Evolutionary conservation across 2,329 filamentous ascomycete genomes (phyloP), one percentile per base, ranked within the genome.

Genomic region (Boeremia lycopersici): DNA sequence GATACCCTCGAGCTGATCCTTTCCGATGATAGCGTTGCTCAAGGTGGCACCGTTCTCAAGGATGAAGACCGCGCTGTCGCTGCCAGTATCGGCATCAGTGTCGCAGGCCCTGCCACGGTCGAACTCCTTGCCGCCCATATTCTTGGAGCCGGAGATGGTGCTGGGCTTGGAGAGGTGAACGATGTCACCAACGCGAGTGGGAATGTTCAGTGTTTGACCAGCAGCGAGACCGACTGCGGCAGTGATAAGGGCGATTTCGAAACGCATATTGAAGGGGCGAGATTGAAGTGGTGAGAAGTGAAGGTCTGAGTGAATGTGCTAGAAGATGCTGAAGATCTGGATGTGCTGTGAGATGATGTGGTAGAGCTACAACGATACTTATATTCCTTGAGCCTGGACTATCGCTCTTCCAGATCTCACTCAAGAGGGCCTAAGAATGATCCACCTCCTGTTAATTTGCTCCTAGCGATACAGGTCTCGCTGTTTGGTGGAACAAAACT

Each of bases 11-110:
- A 76, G 74, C 59, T 81, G 76, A 53, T 78, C 76, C 28, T 73
- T 70, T 6, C 80, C 80, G 44, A 82, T 82, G 67, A 83, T 81
- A 61, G 78, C 79, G 61, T 82, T 82, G 57, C 74, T 77, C 29
- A 83, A 69, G 13, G 75, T 77, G 12, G 77, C 81, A 10, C 80
- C 81, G 31, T 75, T 66, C 61, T 78, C 71, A 33, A 83, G 74
- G 53, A 81, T 73, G 73, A 82, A 82, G 60, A 82, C 79, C 29
- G 80, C 77, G 35, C 78, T 52, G 13, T 53, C 40, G 6, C 53
- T 52, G 13, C 48, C 53, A 26, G 48, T 59, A n/a, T 58, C 56
- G 12, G 50, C 56, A 29, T 59, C 56, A 2, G 57, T 53, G 29
- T 59, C 41, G 41, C 57, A 59, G 6, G 45, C 6, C 17, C 40